A percentile compares a stretch with the other conserved stretches of the same genome.
Conservation (phyloP, 139 green algal genomes). For the Trebouxia sp. region DNA sequence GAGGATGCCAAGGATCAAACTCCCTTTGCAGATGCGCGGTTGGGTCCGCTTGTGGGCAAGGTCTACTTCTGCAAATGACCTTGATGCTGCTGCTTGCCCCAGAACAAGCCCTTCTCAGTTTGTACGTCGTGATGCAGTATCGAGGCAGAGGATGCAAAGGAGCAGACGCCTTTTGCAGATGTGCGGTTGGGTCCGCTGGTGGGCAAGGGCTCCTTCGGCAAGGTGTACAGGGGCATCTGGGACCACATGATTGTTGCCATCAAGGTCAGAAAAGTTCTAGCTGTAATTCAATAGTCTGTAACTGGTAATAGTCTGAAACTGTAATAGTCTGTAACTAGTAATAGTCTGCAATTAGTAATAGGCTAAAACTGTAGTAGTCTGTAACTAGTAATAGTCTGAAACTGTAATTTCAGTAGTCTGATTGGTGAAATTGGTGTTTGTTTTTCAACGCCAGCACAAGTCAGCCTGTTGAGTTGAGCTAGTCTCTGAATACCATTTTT, state of each 20-base stretch:
- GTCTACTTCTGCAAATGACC: not conserved
- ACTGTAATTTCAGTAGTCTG: not conserved
- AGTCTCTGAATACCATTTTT: no score
- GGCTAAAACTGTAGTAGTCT: no score
- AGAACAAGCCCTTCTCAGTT: not conserved
- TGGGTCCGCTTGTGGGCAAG: not conserved
- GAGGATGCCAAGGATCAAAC: not conserved
- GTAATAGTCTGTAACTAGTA: not conserved
- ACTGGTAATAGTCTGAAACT: not conserved
- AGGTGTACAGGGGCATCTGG: conserved; percentile 48
- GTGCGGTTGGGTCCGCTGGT: conserved; percentile 46
- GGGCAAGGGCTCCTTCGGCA: conserved; percentile 49
- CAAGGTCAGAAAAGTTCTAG: conserved; percentile 34
- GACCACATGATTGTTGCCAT: conserved; percentile 43
- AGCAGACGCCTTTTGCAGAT: conserved; percentile 25
- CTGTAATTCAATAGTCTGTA: not conserved
- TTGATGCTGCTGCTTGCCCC: not conserved
- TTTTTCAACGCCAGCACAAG: no score
- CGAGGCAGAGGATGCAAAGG: not conserved
- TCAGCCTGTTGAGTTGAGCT: no score
- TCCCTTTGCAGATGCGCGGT: not conserved
- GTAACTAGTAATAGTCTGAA: not conserved
- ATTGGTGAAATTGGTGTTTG: not conserved
- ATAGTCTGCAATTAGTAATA: not conserved
- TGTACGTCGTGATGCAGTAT: not conserved